A percentile compares a stretch with the other conserved stretches of the same genome.
Evolutionary conservation across 2,329 filamentous ascomycete species (phyloP).

Genomic region (Elsinoe fawcettii): DNA sequence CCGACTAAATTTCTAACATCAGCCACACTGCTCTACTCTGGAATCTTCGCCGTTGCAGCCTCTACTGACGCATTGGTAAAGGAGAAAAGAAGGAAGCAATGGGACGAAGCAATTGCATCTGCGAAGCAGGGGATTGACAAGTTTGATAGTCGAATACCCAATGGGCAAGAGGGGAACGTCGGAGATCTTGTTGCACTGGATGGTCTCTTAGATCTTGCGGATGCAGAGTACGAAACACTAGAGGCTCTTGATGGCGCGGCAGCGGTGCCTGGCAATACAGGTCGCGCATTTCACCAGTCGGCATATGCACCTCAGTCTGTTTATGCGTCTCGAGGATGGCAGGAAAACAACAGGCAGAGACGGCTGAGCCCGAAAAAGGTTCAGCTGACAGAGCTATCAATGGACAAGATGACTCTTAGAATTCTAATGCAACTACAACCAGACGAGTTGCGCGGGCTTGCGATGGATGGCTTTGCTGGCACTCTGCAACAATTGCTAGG

Average conservation of each 20-base stretch:
- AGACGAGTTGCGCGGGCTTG: slow-evolving; percentile 17
- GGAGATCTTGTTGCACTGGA: neutral
- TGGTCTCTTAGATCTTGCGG: neutral
- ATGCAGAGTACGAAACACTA: slow-evolving; percentile 10
- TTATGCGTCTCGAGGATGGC: slow-evolving; percentile 32
- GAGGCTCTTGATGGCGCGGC: slow-evolving; percentile 3
- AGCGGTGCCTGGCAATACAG: slow-evolving; percentile 36
- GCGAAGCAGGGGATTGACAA: slow-evolving; percentile 43
- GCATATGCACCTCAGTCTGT: slow-evolving; percentile 40
- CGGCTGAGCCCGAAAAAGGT: slow-evolving; percentile 38
- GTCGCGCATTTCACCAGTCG: slow-evolving; percentile 24
- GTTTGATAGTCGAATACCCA: slow-evolving; percentile 25
- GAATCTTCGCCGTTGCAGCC: slow-evolving; percentile 58
- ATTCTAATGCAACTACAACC: slow-evolving; percentile 27
- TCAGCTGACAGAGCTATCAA: slow-evolving; percentile 33
- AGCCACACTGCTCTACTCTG: slow-evolving; percentile 58
- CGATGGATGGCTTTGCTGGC: slow-evolving; percentile 21
- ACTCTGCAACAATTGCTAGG: slow-evolving; percentile 19
- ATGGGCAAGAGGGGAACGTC: neutral
- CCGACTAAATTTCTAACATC: slow-evolving; percentile 44
- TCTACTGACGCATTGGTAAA: slow-evolving; percentile 56
- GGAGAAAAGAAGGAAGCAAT: slow-evolving; percentile 49
- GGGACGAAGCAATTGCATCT: slow-evolving; percentile 54
- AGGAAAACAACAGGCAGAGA: slow-evolving; percentile 26
- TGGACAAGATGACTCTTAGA: slow-evolving; percentile 34